Evolutionary conservation across 2,329 filamentous ascomycete genomes (phyloP).

Genomic region (Neurospora sp.): DNA sequence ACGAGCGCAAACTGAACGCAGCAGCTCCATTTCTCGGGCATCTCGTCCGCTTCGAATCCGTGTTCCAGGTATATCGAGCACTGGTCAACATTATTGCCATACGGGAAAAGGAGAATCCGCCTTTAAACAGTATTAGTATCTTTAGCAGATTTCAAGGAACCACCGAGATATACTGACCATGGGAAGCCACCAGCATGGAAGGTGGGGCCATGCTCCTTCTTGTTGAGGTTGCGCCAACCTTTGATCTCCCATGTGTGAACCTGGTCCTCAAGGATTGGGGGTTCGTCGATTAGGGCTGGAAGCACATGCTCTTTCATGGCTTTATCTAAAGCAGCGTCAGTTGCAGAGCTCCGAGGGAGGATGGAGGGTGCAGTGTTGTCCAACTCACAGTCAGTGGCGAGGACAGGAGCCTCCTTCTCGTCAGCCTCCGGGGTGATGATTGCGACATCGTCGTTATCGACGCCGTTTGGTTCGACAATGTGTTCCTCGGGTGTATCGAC

Average conservation of each 20-base stretch:
- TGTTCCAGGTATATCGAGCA: constrained; percentile 96
- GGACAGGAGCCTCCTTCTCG: constrained; percentile 31
- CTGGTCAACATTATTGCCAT: constrained; percentile 87
- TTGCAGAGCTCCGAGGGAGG: neutral
- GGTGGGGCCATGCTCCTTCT: constrained; percentile 77
- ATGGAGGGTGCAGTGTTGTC: constrained; percentile 1
- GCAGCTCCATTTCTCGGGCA: constrained; percentile 90
- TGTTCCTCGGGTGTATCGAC: constrained; percentile 43
- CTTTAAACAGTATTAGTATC: constrained; percentile 31
- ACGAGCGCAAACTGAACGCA: constrained; percentile 94
- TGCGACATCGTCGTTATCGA: constrained; percentile 41
- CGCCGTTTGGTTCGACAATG: constrained; percentile 35
- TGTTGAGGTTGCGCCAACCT: constrained; percentile 65
- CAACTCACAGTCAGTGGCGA: constrained; percentile 41
- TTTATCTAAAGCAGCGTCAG: constrained; percentile 46
- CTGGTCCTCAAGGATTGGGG: constrained; percentile 67
- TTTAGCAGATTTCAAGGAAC: neutral
- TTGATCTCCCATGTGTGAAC: constrained; percentile 80
- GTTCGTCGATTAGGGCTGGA: constrained; percentile 60
- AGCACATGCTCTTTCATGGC: constrained; percentile 78
- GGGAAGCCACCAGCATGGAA: constrained; percentile 82
- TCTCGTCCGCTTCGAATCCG: constrained; percentile 63
- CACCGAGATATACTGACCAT: constrained; percentile 48
- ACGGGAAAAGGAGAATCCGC: constrained; percentile 92
- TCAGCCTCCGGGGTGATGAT: constrained; percentile 42